Percentiles rank a stretch among this genome's conserved stretches.
Conservation (phyloP, 1,284 basidiomycete genomes). For the Papiliotrema laurentii region DNA sequence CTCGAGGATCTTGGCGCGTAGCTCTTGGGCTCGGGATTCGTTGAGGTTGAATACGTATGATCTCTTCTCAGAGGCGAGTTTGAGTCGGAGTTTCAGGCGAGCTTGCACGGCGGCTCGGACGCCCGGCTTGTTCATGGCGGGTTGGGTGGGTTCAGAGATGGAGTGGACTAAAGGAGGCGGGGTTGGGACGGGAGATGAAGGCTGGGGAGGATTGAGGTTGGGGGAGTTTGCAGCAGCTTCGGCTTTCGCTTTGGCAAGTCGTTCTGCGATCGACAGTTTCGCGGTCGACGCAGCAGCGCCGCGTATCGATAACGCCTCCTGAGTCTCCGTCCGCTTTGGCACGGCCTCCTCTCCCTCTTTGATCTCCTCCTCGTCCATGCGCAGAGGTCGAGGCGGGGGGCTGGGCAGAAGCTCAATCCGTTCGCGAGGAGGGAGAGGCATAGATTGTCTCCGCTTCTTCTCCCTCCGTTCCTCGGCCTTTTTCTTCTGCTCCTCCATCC, state of each 20-base stretch:
- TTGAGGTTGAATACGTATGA: constrained; percentile 13
- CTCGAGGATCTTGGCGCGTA: constrained; percentile 17
- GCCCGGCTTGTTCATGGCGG: constrained; percentile 5
- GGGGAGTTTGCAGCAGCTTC: constrained; percentile 9
- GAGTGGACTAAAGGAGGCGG: constrained; percentile 4
- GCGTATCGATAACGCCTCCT: constrained; percentile 11
- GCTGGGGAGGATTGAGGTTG: not conserved
- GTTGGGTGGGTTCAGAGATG: constrained; percentile 5
- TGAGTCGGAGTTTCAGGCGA: constrained; percentile 18
- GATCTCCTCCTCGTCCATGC: constrained; percentile 9
- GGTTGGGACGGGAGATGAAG: not conserved
- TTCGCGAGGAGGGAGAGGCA: constrained; percentile 3
- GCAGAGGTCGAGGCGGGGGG: constrained; percentile 9
- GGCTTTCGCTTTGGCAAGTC: constrained; percentile 25
- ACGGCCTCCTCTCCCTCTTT: not conserved
- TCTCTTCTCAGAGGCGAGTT: constrained; percentile 24
- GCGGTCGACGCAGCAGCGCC: constrained; percentile 16
- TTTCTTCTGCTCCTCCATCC: constrained; percentile 17
- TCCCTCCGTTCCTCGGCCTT: constrained; percentile 13
- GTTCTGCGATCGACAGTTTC: constrained; percentile 16
- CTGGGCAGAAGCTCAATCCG: constrained; percentile 22
- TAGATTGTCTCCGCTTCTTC: constrained; percentile 1
- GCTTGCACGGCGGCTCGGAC: constrained; percentile 18
- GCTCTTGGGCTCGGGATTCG: constrained; percentile 22
- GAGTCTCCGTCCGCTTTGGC: constrained; percentile 1